Evolutionary conservation across 345 rosid genomes (phyloP), one percentile per base, ranked within the genome.

Genomic region (Pugionium cornutum): DNA sequence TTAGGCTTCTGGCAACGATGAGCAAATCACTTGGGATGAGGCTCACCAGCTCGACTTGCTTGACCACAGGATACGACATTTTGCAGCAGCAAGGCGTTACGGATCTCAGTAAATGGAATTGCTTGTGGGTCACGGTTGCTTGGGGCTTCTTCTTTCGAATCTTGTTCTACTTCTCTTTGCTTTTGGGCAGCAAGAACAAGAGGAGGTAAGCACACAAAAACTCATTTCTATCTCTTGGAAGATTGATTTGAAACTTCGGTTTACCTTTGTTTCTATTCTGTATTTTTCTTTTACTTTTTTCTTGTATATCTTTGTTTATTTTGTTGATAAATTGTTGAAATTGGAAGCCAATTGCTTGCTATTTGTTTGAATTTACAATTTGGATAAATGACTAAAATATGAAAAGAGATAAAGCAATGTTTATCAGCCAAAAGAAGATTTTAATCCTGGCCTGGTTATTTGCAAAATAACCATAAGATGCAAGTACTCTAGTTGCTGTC

Each of bases 161-260:
- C 53, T 56, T 78, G 68, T 78, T 78, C 40, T 78, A 78, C 68
- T 70, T 78, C 51, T 45, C 79, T 57, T 65, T 78, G 66, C 57
- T 78, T 47, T 28, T 75, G 55, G 82, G 79, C 3, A 72, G 82
- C 30, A 75, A 75, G 66, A 78, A 78, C 79, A 78, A 75, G 82
- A 75, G 82, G 52, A 75, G 58, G 64, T 71, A 40, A 56, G 18
- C 6, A 34, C 5, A 7, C n/a, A 34, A 30, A 39, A 54, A 25
- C 42, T 35, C 28, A 6, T 57, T 4, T 62, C 46, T 43, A 47
- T 47, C 39, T 26, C 34, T 3, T 6, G 49, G 29, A 33, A 46
- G n/a, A 54, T n/a, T 55, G 27, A 40, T 63, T 25, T 48, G 30
- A 55, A 36, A 32, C n/a, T 63, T 32, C 40, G 45, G 9, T 54